Conservation (phyloP, 306 rosid genomes). For the Cyamopsis tetragonoloba region DNA sequence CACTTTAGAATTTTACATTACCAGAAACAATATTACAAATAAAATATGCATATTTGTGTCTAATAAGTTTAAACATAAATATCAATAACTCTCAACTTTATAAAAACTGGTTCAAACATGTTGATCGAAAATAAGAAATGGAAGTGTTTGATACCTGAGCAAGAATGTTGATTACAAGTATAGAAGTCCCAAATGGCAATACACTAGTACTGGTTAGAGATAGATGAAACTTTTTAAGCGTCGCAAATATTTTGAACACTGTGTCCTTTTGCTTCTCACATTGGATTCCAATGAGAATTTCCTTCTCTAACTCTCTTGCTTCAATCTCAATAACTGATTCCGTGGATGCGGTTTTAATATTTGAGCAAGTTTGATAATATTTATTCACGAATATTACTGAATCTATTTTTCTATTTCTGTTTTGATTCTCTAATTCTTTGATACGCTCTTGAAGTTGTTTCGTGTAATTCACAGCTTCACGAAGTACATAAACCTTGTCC, state of each 20-base stretch:
- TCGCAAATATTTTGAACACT: constrained; percentile 4
- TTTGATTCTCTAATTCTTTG: constrained; percentile 24
- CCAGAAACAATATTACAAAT: not conserved
- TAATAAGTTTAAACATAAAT: not conserved
- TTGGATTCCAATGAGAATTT: constrained; percentile 24
- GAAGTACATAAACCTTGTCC: constrained; percentile 29
- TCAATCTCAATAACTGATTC: constrained; percentile 20
- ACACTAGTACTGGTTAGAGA: constrained; percentile 3
- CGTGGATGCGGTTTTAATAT: not conserved
- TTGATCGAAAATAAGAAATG: no score
- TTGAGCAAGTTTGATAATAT: not conserved
- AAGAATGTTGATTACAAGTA: constrained; percentile 22
- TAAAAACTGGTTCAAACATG: no score
- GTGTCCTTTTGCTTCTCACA: constrained; percentile 27
- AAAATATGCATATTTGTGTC: not conserved
- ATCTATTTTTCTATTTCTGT: not conserved
- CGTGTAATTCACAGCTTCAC: constrained; percentile 22
- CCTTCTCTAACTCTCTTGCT: constrained; percentile 26
- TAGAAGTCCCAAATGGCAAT: constrained; percentile 31
- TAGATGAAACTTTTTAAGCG: constrained; percentile 27
- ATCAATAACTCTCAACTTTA: no score
- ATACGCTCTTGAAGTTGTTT: constrained; percentile 25
- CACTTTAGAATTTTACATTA: not conserved
- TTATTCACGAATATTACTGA: constrained; percentile 10
- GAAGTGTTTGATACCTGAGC: constrained; percentile 26